phyloP scores from a whole-genome alignment of 306 rosid genomes.

The Dryas drummondii region DNA sequence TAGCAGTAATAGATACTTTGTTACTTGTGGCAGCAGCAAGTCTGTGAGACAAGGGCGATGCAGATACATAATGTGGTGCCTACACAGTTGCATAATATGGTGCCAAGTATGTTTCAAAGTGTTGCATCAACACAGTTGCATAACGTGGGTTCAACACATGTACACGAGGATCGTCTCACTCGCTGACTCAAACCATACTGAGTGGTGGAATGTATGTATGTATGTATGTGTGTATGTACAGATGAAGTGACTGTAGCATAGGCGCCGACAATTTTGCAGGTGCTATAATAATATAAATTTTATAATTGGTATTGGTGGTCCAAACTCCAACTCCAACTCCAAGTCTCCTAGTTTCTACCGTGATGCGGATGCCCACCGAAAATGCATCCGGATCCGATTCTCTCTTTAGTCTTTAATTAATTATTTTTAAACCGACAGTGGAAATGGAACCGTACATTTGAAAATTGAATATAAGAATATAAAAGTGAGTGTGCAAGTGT shows the following conservation, averaged over 20 bases:
- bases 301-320: too few relatives aligned
- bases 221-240: background rate
- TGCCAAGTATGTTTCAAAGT: conserved; percentile 24
- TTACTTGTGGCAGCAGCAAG: conserved; percentile 16
- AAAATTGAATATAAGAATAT: too few relatives aligned
- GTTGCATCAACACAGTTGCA: conserved; percentile 26
- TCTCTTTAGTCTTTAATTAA: too few relatives aligned
- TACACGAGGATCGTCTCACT: conserved; percentile 24
- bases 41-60: conserved; percentile 3
- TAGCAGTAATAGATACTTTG: background rate
- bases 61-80: conserved; percentile 14
- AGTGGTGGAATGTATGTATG: background rate
- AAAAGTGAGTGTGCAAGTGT: too few relatives aligned
- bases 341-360: too few relatives aligned
- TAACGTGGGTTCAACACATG: conserved; percentile 1
- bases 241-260: background rate
- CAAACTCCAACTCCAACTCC: too few relatives aligned
- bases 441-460: too few relatives aligned
- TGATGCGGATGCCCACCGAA: too few relatives aligned
- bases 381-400: too few relatives aligned
- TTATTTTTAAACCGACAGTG: too few relatives aligned
- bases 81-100: conserved; percentile 18
- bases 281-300: background rate
- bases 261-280: background rate
- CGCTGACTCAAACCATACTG: background rate